A percentile compares a stretch with the other conserved stretches of the same genome.
phyloP scores from a whole-genome alignment of 495 filamentous ascomycete species.

The Annulohypoxylon maeteangense region DNA sequence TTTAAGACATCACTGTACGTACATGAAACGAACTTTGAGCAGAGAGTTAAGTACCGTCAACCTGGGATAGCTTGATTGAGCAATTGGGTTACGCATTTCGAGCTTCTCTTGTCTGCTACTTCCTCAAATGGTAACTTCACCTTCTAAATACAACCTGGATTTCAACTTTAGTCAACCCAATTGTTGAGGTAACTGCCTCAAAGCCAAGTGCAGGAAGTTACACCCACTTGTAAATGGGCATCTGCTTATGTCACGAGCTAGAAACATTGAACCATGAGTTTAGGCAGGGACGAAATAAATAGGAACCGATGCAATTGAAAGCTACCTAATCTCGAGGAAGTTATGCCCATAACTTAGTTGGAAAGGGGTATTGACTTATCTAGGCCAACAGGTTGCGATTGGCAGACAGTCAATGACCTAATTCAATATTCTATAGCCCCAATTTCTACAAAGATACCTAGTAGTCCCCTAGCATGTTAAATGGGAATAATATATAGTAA shows the following conservation, averaged over 20 bases:
- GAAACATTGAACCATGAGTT: not conserved
- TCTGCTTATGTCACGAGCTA: not conserved
- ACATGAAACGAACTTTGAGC: slow-evolving; percentile 18
- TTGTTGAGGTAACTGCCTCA: not conserved
- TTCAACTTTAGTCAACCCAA: not conserved
- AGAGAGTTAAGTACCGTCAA: not conserved
- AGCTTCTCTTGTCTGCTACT: not conserved
- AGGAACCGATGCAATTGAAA: not conserved
- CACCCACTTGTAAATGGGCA: not conserved
- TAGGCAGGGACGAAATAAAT: not conserved
- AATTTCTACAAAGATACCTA: no score
- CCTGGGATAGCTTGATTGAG: not conserved
- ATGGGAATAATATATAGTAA: no score
- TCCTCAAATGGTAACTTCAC: not conserved
- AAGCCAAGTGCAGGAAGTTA: not conserved
- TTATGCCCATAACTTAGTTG: not conserved
- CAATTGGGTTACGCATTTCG: not conserved
- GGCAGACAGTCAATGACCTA: no score
- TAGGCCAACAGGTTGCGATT: not conserved
- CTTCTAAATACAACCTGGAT: not conserved
- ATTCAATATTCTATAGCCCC: no score
- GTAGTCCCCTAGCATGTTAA: no score
- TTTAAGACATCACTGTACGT: not conserved
- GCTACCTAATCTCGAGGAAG: not conserved
- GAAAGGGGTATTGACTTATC: not conserved